Evolutionary conservation across 176 grass and related monocot genomes (phyloP), one percentile per base, ranked within the genome.

Genomic region (Typha latifolia): DNA sequence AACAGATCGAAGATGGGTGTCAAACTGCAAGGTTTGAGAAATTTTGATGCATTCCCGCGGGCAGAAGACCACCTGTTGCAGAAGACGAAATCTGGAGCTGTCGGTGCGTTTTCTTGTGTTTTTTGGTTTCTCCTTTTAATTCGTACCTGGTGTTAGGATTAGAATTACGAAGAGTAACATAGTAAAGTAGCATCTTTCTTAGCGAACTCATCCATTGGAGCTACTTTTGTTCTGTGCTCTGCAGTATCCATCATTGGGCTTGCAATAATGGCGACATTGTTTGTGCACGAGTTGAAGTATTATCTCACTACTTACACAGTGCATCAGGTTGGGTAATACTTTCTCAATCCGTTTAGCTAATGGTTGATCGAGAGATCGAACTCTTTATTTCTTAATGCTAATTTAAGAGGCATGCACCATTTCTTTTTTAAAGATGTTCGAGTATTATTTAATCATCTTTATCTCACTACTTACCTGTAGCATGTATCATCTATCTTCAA

Each of bases 21-120:
- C 37, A 86, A 79, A 74, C 78, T 97, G 64, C 83, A 87, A 61
- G 82, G 85, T 26, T 76, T 97, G 64, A 92, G 77, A 81, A 97
- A 84, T 80, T 89, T 97, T 62, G 88, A 97, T 77, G 94, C 89
- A 24, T 97, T 97, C 15, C 94, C 89, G 34, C 94, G 88, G 53
- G 94, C 94, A 12, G 89, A 97, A 56, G 89, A 97, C 56, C 94
- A 97, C 64, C 49, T 97, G 71, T 37, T 97, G 64, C 76, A 90
- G 83, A 97, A 97, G 79, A 97, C 94, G 48, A 82, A 72, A 62
- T 97, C 89, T 47, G 94, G 94, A 13, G 94, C 94, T 73, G 72
- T 97, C 24, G 94, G 89, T 97, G 74, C 50, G 61, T 57, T 56
- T n/a, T 34, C 8, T 68, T 9, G 18, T 65, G n/a, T 16, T 59